Evolutionary conservation across 164 flowering plant species (phyloP).

Genomic region (Umbilicus rupestris): DNA sequence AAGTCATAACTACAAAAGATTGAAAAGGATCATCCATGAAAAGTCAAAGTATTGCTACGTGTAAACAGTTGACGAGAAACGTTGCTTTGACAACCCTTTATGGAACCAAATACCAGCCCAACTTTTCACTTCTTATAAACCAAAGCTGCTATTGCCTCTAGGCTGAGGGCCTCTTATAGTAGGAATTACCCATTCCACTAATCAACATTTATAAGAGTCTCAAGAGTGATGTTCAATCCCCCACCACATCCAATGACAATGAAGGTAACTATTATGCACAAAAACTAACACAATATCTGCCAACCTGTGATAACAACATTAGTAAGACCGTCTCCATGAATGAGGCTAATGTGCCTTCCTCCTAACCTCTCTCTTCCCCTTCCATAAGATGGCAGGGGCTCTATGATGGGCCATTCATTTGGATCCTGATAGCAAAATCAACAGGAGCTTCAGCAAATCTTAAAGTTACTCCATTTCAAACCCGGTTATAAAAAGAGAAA

Average conservation of each 20-base stretch:
- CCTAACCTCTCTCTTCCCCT: conserved; percentile 96
- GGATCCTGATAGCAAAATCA: conserved; percentile 35
- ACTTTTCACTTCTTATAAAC: not conserved
- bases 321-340: conserved; percentile 70
- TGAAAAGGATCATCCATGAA: not conserved
- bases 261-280: not conserved
- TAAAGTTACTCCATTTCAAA: not conserved
- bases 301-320: conserved; percentile 86
- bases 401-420: conserved; percentile 85
- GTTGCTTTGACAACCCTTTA: not conserved
- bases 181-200: not conserved
- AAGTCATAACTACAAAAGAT: not conserved
- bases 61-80: not conserved
- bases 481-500: not conserved
- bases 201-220: not conserved
- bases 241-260: not conserved
- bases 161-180: not conserved
- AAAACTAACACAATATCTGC: not conserved
- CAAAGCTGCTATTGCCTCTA: not conserved
- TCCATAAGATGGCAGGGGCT: conserved; percentile 92
- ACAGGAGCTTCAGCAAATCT: not conserved
- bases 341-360: conserved; percentile 90
- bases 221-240: not conserved
- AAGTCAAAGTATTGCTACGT: not conserved
- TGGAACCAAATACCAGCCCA: not conserved